A percentile compares a stretch with the other conserved stretches of the same genome.
These are phyloP conservation scores for Ramichloridium luteum DNA, from an alignment of 2,329 filamentous ascomycete species.

Conservation along the genomic window DNA sequence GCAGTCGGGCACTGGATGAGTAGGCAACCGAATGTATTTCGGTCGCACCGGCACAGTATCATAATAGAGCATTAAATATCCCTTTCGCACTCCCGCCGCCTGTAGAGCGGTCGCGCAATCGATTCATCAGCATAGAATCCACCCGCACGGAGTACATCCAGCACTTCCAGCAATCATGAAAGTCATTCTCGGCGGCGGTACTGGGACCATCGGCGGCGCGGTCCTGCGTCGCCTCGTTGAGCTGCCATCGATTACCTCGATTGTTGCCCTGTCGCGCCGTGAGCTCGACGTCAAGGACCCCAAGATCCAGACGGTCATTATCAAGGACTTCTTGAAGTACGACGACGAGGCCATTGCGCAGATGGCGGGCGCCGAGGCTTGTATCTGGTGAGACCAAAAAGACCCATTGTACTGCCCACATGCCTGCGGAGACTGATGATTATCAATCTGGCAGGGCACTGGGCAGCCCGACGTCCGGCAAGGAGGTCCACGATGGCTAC, in stretches of 20 bases:
- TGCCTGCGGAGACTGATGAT: no score
- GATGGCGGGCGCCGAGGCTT: conserved; percentile 29
- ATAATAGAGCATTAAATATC: no score
- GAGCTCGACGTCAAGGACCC: conserved; percentile 32
- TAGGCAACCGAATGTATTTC: no score
- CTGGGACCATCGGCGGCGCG: conserved; percentile 42
- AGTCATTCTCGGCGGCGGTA: conserved; percentile 44
- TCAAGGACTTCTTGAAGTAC: conserved; percentile 43
- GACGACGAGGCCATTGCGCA: conserved; percentile 29
- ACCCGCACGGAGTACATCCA: no score
- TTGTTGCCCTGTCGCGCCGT: conserved; percentile 41
- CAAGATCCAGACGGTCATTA: conserved; percentile 40
- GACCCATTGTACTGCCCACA: no score
- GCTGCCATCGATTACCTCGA: conserved; percentile 36
- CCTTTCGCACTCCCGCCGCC: no score
- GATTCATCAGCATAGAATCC: no score
- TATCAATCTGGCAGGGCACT: conserved; percentile 24
- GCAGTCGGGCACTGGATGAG: no score
- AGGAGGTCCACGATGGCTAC: conserved; percentile 25
- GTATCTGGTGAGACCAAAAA: conserved; percentile 32
- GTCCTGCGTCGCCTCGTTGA: conserved; percentile 39
- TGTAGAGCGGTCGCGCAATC: no score
- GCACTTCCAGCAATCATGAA: no score
- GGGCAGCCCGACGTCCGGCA: conserved; percentile 14
- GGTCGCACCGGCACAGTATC: no score